Conservation (phyloP, 2,329 filamentous ascomycete species). For the Colletotrichum zoysiae region DNA sequence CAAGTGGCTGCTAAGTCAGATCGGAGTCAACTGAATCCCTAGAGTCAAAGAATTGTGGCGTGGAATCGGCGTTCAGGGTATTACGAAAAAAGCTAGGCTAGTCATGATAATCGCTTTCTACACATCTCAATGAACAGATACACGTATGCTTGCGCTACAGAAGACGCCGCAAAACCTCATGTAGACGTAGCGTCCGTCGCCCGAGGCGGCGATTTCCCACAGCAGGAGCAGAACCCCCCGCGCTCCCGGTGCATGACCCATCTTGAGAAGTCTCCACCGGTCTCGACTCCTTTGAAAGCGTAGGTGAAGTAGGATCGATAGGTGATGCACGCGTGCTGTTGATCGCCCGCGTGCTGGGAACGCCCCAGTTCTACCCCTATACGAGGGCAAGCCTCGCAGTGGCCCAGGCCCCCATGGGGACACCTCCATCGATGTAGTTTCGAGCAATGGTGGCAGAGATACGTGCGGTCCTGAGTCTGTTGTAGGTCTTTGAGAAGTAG, state of each 20-base stretch:
- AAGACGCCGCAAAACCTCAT: background rate
- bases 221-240: conserved; percentile 9
- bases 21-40: conserved; percentile 4
- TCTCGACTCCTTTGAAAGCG: background rate
- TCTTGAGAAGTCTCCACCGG: background rate
- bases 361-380: background rate
- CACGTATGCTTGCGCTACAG: too few relatives aligned
- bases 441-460: conserved; percentile 30
- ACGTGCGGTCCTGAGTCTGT: background rate
- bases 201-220: background rate
- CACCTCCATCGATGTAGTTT: conserved; percentile 21
- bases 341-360: background rate
- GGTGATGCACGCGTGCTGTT: background rate
- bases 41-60: background rate
- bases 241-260: conserved; percentile 19
- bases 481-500: conserved; percentile 24
- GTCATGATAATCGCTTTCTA: background rate
- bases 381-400: background rate
- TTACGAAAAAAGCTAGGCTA: background rate
- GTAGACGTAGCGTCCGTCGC: background rate
- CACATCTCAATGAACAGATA: background rate
- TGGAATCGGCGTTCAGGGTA: conserved; percentile 20
- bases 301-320: conserved; percentile 8
- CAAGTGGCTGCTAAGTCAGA: conserved; percentile 42
- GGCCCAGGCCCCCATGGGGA: background rate